These are phyloP conservation scores for Themeda triandra DNA, from an alignment of 176 grass and related monocot species.

Conservation along the genomic window DNA sequence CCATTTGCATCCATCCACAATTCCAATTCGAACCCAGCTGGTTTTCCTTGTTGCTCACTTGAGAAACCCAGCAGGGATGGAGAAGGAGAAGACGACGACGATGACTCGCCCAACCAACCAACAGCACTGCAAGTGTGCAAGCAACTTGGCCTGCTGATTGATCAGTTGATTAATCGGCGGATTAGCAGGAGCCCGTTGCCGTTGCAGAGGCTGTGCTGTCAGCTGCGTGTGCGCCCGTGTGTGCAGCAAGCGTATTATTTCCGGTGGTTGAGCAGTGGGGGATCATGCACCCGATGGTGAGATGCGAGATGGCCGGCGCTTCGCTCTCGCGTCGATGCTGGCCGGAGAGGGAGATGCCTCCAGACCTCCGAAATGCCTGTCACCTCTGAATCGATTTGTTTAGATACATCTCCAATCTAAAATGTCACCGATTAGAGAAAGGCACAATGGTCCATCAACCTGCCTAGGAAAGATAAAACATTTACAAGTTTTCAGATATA, in stretches of 20 bases:
- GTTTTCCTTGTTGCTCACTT: not conserved
- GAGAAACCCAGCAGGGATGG: not conserved
- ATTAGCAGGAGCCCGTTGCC: not conserved
- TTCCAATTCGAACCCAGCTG: not conserved
- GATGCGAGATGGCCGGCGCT: not conserved
- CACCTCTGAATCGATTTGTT: not conserved
- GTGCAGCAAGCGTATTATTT: not conserved
- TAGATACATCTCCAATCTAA: not conserved
- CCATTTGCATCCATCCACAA: not conserved
- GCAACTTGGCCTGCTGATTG: too few relatives aligned
- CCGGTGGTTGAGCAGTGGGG: conserved; percentile 19
- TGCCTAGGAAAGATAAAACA: not conserved
- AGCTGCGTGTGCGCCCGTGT: not conserved
- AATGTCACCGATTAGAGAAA: not conserved
- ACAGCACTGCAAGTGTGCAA: too few relatives aligned
- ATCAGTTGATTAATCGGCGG: not conserved
- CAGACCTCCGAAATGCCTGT: not conserved
- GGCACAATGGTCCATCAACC: not conserved
- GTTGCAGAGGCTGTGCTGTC: not conserved
- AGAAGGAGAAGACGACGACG: too few relatives aligned
- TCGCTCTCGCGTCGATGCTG: not conserved
- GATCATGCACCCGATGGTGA: not conserved
- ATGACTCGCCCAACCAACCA: too few relatives aligned
- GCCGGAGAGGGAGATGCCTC: not conserved
- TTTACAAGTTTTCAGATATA: too few relatives aligned